Evolutionary conservation across 23 red algal genomes (phyloP).

Genomic region (Cyanidioschyzon merolae): DNA sequence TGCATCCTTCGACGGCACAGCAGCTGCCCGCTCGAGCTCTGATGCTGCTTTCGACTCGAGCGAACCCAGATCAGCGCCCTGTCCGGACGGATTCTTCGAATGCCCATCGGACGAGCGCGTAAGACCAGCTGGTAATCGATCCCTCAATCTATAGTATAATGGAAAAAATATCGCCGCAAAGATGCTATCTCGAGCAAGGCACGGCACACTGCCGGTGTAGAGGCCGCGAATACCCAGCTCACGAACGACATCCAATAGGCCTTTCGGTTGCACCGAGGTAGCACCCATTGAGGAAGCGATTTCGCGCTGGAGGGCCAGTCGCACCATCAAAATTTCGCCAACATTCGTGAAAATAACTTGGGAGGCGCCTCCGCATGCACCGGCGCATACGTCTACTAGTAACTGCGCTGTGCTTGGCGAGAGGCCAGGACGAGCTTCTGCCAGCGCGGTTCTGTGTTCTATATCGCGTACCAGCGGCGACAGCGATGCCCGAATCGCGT

Average conservation of each 20-base stretch:
- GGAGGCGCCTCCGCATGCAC: conserved; percentile 8
- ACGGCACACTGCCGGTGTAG: conserved; percentile 1
- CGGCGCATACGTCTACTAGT: not conserved
- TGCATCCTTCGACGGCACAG: not conserved
- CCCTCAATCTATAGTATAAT: conserved; percentile 1
- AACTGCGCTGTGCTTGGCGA: not conserved
- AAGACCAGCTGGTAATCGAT: not conserved
- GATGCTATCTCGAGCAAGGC: not conserved
- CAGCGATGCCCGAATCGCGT: not conserved
- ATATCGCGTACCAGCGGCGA: not conserved
- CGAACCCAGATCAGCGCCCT: not conserved
- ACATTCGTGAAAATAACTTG: conserved; percentile 14
- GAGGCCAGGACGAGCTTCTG: not conserved
- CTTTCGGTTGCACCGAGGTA: not conserved
- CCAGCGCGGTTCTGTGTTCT: not conserved
- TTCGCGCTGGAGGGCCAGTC: not conserved
- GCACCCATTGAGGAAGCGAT: not conserved
- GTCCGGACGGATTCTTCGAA: not conserved
- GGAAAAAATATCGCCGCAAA: conserved; percentile 18
- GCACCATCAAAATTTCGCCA: conserved; percentile 1
- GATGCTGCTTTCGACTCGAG: not conserved
- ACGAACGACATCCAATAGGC: not conserved
- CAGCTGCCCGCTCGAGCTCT: not conserved
- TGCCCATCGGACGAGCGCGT: not conserved
- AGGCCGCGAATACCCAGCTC: conserved; percentile 6